Base-by-base conservation (phyloP, 2,329 filamentous ascomycete species). In the Alternaria tenuissima region DNA sequence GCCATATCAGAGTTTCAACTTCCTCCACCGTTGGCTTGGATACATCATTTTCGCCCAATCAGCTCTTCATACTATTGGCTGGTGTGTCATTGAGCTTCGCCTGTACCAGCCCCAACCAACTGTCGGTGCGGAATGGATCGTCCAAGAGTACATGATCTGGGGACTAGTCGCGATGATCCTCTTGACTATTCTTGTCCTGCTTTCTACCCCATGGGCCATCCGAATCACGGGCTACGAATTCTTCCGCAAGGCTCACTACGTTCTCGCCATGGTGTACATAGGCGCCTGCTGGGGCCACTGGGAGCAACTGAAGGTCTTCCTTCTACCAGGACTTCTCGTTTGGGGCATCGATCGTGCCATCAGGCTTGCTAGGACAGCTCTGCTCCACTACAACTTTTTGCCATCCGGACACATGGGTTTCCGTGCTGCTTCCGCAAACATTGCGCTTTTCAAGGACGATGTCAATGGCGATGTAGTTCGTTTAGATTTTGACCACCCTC, bases 221-320 rank as follows among this genome's bases (percentile, higher is more conserved):
- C 83, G 84, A 8, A 77, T 84, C 48, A 92, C 89, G 0, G 91
- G 91, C 3, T 92, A 94, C 75, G 91, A 93, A 69, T 88, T 90
- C 77, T 93, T 93, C 82, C 85, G 90, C 62, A 92, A 92, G 73
- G 80, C 86, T 0, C 91, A 93, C 73, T 92, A 92, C 67, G 81
- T 92, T 12, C 81, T 93, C 2, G 91, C 90, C 11, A 87, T 90
- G 80, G 76, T 93, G 5, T 94, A 92, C 75, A 86, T 93, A 12
- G 91, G 89, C 5, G 90, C 89, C 3, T 90, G 89, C 76, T 92
- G 89, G 85, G 90, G 85, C 1, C 91, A 94, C 72, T 94, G 91
- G 91, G 76, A 82, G 52, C 81, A 88, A 52, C 81, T 93, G 12
- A 69, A 73, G 47, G 70, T 72, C 16, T 75, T 74, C 55, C 68